Conservation (phyloP, 2,329 filamentous ascomycete genomes). For the Xylariaceae sp. region DNA sequence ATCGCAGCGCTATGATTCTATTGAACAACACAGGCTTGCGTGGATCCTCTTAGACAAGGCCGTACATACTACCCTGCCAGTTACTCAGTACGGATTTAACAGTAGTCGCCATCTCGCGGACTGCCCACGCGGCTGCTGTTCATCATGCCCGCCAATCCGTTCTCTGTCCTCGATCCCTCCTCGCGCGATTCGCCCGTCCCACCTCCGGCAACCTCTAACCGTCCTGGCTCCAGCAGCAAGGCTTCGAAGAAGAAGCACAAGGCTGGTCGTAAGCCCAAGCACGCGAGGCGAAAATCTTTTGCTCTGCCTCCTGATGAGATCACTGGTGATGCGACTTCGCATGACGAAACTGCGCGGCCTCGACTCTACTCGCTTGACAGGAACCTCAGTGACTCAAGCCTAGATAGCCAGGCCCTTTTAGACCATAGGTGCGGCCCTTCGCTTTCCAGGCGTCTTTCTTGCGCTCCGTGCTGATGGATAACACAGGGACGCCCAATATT, state of each 20-base stretch:
- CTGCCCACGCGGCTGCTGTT: neutral
- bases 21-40: neutral
- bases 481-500: slow-evolving; percentile 28
- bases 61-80: neutral
- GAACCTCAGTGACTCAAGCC: slow-evolving; percentile 74
- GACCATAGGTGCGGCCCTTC: slow-evolving; percentile 59
- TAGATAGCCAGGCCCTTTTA: slow-evolving; percentile 82
- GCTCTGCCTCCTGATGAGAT: slow-evolving; percentile 57
- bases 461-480: neutral
- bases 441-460: neutral
- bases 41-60: neutral
- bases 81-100: too few relatives aligned
- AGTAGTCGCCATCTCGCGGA: neutral
- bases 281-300: slow-evolving; percentile 73
- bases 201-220: neutral
- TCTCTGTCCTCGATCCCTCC: slow-evolving; percentile 59
- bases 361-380: slow-evolving; percentile 47
- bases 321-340: slow-evolving; percentile 25
- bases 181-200: slow-evolving; percentile 10
- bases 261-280: slow-evolving; percentile 68
- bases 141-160: slow-evolving; percentile 26
- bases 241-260: slow-evolving; percentile 61
- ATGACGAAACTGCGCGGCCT: slow-evolving; percentile 25
- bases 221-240: slow-evolving; percentile 17
- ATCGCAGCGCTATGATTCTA: neutral